Percentiles rank a stretch among this genome's conserved stretches.
Conservation (phyloP, 1,284 basidiomycete genomes). For the Marasmius oreades region DNA sequence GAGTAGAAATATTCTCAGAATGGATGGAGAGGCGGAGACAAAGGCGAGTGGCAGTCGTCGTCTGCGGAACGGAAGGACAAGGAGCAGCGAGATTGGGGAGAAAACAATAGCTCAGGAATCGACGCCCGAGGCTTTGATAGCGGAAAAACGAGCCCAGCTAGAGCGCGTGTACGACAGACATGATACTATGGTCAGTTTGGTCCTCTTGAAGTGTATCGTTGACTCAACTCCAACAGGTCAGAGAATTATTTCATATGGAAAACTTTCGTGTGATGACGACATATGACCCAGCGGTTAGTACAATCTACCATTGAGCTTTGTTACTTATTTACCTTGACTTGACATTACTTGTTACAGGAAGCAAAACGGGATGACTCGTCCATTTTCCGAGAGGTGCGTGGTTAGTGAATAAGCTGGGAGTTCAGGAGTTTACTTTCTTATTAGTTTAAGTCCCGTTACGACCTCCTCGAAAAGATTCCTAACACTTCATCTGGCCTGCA, state of each 20-base stretch:
- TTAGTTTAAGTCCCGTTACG: conserved; percentile 63
- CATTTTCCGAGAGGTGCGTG: conserved; percentile 69
- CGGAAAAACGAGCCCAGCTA: conserved; percentile 56
- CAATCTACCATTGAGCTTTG: not conserved
- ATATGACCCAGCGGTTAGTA: conserved; percentile 69
- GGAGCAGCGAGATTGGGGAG: not conserved
- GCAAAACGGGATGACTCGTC: conserved; percentile 72
- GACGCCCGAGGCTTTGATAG: conserved; percentile 27
- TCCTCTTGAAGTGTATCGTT: conserved; percentile 9
- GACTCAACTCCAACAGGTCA: conserved; percentile 43
- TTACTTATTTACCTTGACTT: not conserved
- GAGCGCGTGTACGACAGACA: conserved; percentile 62
- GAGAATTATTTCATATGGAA: conserved; percentile 85
- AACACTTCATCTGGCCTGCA: conserved; percentile 42
- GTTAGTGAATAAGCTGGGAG: not conserved
- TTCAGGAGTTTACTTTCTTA: conserved; percentile 14
- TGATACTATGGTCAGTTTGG: conserved; percentile 65
- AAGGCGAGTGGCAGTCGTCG: not conserved
- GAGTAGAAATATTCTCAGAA: not conserved
- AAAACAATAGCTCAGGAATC: not conserved
- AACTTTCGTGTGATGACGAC: conserved; percentile 69
- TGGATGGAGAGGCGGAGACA: conserved; percentile 1
- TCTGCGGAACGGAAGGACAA: not conserved
- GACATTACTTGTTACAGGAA: conserved; percentile 34
- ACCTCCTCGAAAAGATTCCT: conserved; percentile 51